phyloP scores from a whole-genome alignment of 768 basidiomycete species.

The Daedaleopsis sinensis region DNA sequence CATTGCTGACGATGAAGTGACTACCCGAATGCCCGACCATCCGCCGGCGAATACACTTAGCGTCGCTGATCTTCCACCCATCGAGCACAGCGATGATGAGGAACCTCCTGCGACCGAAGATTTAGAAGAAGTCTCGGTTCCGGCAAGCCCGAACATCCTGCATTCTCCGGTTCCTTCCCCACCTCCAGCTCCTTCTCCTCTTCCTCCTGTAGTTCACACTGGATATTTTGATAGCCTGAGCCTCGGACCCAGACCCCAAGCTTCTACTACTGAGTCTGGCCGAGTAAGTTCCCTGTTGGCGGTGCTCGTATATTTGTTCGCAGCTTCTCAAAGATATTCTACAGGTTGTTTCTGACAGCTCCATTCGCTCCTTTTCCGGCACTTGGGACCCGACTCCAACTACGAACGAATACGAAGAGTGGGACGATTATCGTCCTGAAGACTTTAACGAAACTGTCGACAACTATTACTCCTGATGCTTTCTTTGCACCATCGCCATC shows the following conservation, averaged over 20 bases:
- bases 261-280: not conserved
- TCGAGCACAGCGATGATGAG: not conserved
- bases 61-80: not conserved
- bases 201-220: not conserved
- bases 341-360: constrained; percentile 4
- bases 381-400: constrained; percentile 15
- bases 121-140: not conserved
- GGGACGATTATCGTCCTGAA: constrained; percentile 13
- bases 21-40: not conserved
- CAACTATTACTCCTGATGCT: constrained; percentile 17
- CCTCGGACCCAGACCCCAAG: not conserved
- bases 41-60: not conserved
- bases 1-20: constrained; percentile 10
- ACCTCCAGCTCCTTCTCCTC: not conserved
- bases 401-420: constrained; percentile 5
- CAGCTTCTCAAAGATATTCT: not conserved
- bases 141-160: not conserved
- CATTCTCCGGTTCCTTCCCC: not conserved
- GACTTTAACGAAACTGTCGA: constrained; percentile 8
- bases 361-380: constrained; percentile 17
- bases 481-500: constrained; percentile 1
- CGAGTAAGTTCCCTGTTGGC: constrained; percentile 1
- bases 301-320: too few species aligned
- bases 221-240: not conserved
- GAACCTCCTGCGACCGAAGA: not conserved